Evolutionary conservation across 768 basidiomycete genomes (phyloP), one percentile per base, ranked within the genome.

Genomic region (Amanita rubescens): DNA sequence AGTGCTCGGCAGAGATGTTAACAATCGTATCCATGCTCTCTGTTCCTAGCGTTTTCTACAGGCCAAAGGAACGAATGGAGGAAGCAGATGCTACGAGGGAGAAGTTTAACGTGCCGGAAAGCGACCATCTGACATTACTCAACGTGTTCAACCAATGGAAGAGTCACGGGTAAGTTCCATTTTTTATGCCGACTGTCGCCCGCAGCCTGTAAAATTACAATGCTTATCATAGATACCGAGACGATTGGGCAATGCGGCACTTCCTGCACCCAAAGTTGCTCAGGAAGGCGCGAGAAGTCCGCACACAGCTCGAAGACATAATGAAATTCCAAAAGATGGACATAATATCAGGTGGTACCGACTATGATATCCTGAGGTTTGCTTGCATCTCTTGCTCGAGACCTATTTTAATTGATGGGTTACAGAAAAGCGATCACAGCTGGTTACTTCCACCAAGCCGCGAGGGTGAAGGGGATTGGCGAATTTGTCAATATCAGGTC

Each of bases 111-210:
- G 96, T 99, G 3, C 92, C 94, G 0, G 96, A 99, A 71, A 95
- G 93, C 64, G 96, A 99, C 62, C 96, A 99, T 70, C 66, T 99
- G 55, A 97, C 95, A 22, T 67, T 98, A 41, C 66, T 99, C 58
- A 96, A 99, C 63, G 96, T 98, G 2, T 99, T 94, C 70, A 90
- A 87, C 55, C 95, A 97, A 67, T 99, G 96, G 96, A 97, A 97
- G 75, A 82, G 81, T 54, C 95, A 97, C 65, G 85, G 87, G 90
- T 94, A 62, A 39, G 85, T 72, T n/a, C 53, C 30, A 39, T 33
- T 38, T 44, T n/a, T 55, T 51, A 52, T 58, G 32, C 49, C 38
- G 19, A 10, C 47, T 27, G 17, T 25, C 10, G 1, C n/a, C n/a
- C n/a, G n/a, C n/a, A n/a, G n/a, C n/a, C n/a, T 49, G 57, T 22